Percentiles rank a stretch among this genome's conserved stretches.
Evolutionary conservation across 2,329 filamentous ascomycete genomes (phyloP).

Genomic region (Fusarium oligoseptatum): DNA sequence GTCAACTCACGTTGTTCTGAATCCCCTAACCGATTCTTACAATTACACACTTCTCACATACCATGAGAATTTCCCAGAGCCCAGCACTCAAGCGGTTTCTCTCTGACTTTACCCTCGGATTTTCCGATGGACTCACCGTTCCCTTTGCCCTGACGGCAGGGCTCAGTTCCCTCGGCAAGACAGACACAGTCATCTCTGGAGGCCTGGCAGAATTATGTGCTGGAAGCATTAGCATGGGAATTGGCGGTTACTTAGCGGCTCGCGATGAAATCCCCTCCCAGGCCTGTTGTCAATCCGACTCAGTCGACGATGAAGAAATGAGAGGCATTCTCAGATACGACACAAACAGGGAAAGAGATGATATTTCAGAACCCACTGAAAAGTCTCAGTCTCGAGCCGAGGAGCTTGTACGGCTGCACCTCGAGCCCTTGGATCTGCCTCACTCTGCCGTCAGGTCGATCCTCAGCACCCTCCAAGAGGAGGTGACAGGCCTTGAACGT

Average conservation of each 20-base stretch:
- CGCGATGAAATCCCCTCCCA: conserved; percentile 48
- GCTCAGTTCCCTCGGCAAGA: conserved; percentile 70
- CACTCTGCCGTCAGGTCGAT: conserved; percentile 39
- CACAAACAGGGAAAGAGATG: conserved; percentile 25
- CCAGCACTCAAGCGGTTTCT: conserved; percentile 59
- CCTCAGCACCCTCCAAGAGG: conserved; percentile 41
- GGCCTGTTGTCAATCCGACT: not conserved
- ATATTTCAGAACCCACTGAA: conserved; percentile 8
- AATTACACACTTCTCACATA: not conserved
- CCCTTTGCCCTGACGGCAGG: conserved; percentile 82
- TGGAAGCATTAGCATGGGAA: conserved; percentile 80
- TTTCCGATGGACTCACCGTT: conserved; percentile 81
- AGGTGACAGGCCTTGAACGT: conserved; percentile 50
- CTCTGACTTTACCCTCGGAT: conserved; percentile 77
- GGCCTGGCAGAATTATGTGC: conserved; percentile 79
- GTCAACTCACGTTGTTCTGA: not conserved
- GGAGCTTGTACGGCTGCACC: conserved; percentile 49
- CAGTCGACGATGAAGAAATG: conserved; percentile 39
- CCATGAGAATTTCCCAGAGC: conserved; percentile 42
- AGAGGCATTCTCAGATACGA: conserved; percentile 46
- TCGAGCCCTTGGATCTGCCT: conserved; percentile 50
- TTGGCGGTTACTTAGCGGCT: conserved; percentile 77
- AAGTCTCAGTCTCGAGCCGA: conserved; percentile 25
- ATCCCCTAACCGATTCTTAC: too few species aligned
- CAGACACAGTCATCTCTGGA: conserved; percentile 74